Evolutionary conservation across 306 rosid species (phyloP), one percentile per base, ranked within the genome.

Genomic region (Corylus americana): DNA sequence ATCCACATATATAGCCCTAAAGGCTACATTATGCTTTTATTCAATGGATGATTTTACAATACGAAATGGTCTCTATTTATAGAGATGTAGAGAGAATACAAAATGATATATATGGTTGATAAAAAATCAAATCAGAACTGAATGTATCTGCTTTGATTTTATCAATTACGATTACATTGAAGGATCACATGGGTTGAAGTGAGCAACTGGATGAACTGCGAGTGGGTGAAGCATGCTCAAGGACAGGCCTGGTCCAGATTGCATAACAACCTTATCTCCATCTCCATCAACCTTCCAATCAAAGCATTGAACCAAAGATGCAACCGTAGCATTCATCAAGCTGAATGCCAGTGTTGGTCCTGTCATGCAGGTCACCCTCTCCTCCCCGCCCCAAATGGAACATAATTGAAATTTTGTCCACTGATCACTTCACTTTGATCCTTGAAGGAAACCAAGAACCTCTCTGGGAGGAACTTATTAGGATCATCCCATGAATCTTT

Each of bases 281-380:
- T 86, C 85, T 78, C 73, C 62, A 44, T 78, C 83, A 76, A 80
- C 74, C 68, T 86, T 81, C 89, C 88, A 90, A 80, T 90, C 90
- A 81, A 90, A 90, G 78, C 89, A 90, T 54, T 90, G 90, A 74
- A 90, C 86, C 89, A 88, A 53, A 17, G 85, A 73, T 48, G 86
- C 90, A 70, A 90, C 37, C 27, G 81, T 61, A 7, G 74, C 74
- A 64, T 74, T 78, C 45, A 88, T 78, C 59, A 87, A 27, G 55
- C 25, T 74, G 35, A 82, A 82, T 27, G 86, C 92, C 62, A 90
- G 66, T 3, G 79, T 44, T 13, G 87, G 78, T 9, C 91, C 90
- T 0, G 25, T 22, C 25, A 22, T 22, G 25, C 25, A 22, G 85
- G 91, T 39, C 90, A 88, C 1, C 85, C 83, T 49, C 88, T 88